Percentiles rank a stretch among this genome's conserved stretches.
phyloP scores from a whole-genome alignment of 306 rosid genomes.

The Trichosanthes cucumerina region DNA sequence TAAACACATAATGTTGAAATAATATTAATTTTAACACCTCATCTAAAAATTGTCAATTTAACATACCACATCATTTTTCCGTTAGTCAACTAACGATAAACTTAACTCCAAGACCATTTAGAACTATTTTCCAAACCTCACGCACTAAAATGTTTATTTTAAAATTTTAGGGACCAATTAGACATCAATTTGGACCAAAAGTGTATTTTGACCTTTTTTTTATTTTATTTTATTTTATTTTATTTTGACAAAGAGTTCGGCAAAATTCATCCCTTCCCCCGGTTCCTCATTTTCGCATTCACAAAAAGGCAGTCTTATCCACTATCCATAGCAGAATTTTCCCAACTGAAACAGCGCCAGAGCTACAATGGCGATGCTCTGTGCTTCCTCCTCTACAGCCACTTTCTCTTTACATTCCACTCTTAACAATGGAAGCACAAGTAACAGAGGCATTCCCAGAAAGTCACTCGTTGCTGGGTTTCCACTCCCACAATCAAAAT shows the following conservation, averaged over 20 bases:
- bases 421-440: neutral
- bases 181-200: too few species aligned
- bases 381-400: constrained; percentile 13
- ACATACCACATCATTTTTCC: too few species aligned
- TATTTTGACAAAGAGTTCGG: neutral
- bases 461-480: neutral
- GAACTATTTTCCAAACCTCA: too few species aligned
- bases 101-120: too few species aligned
- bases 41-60: too few species aligned
- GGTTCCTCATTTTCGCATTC: neutral
- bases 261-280: neutral
- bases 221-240: too few species aligned
- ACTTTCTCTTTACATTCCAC: constrained; percentile 1
- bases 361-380: constrained; percentile 13
- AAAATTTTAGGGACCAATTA: too few species aligned
- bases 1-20: too few species aligned
- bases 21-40: too few species aligned
- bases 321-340: neutral
- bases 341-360: neutral
- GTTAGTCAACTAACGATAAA: too few species aligned
- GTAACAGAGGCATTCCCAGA: neutral
- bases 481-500: neutral
- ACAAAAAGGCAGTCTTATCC: neutral
- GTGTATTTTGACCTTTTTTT: too few species aligned
- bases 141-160: too few species aligned